Percentiles rank a stretch among this genome's conserved stretches.
Evolutionary conservation across 108 stramenopile species (phyloP).

Genomic region (Cyclotella cryptica): DNA sequence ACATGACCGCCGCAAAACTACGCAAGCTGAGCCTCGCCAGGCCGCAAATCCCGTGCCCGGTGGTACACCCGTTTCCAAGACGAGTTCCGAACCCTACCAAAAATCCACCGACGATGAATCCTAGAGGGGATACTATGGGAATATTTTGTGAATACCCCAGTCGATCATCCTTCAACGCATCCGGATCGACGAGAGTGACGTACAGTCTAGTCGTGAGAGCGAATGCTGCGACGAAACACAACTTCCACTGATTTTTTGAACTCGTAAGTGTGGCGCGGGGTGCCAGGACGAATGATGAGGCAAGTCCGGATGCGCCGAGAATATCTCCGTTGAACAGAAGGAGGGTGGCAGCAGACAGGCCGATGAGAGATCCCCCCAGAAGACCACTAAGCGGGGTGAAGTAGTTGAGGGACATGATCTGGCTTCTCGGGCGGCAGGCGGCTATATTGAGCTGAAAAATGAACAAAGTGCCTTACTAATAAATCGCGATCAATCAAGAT

Average conservation of each 20-base stretch:
- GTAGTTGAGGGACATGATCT: conserved; percentile 20
- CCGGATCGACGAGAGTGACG: conserved; percentile 40
- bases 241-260: conserved; percentile 64
- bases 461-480: no score
- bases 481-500: no score
- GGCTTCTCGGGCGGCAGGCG: background rate
- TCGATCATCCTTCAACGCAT: conserved; percentile 39
- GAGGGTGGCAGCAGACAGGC: conserved; percentile 62
- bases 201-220: conserved; percentile 43
- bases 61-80: conserved; percentile 81
- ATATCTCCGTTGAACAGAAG: conserved; percentile 75
- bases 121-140: conserved; percentile 42
- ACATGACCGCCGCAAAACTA: conserved; percentile 71
- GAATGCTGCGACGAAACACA: conserved; percentile 65
- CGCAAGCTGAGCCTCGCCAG: conserved; percentile 77
- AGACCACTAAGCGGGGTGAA: conserved; percentile 8
- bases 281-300: conserved; percentile 49
- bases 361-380: conserved; percentile 13
- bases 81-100: conserved; percentile 62
- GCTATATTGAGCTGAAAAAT: no score
- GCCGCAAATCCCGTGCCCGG: conserved; percentile 87
- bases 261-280: conserved; percentile 37
- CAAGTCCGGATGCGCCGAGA: conserved; percentile 72
- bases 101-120: conserved; percentile 66
- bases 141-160: conserved; percentile 17